These are phyloP conservation scores for Nemania sp. DNA, from an alignment of 2,329 filamentous ascomycete species.

Conservation along the genomic window DNA sequence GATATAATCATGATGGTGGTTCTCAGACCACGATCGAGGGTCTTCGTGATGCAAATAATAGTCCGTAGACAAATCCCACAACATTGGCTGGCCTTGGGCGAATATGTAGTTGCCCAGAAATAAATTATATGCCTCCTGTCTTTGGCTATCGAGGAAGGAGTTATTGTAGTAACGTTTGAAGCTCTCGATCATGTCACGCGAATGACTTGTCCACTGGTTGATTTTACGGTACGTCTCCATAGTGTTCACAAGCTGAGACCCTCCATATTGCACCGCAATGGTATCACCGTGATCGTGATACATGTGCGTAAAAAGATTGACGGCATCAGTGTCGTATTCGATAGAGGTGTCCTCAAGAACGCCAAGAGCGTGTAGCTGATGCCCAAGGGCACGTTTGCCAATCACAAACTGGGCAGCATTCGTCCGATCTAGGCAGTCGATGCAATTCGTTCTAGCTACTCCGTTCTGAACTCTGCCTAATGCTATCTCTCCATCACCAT, in stretches of 20 bases:
- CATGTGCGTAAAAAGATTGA: slow-evolving; percentile 97
- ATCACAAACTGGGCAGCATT: slow-evolving; percentile 98
- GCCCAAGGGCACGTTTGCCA: slow-evolving; percentile 87
- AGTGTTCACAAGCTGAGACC: slow-evolving; percentile 96
- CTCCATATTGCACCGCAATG: slow-evolving; percentile 96
- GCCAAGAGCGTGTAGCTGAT: slow-evolving; percentile 89
- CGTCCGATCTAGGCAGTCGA: slow-evolving; percentile 94
- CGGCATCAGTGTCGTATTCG: slow-evolving; percentile 92
- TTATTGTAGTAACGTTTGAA: slow-evolving; percentile 99
- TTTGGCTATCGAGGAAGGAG: slow-evolving; percentile 94
- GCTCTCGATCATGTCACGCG: slow-evolving; percentile 97
- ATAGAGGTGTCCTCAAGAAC: slow-evolving; percentile 78
- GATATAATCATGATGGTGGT: slow-evolving; percentile 72
- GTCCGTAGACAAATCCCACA: slow-evolving; percentile 94
- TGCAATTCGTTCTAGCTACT: slow-evolving; percentile 93
- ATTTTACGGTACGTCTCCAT: slow-evolving; percentile 99
- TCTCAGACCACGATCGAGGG: slow-evolving; percentile 72
- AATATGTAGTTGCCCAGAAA: slow-evolving; percentile 97
- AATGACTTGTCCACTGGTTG: slow-evolving; percentile 98
- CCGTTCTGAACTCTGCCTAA: slow-evolving; percentile 81
- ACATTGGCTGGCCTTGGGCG: slow-evolving; percentile 82
- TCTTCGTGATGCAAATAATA: slow-evolving; percentile 94
- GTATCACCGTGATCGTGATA: slow-evolving; percentile 97
- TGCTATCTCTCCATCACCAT: slow-evolving; percentile 72
- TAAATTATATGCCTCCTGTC: slow-evolving; percentile 96